Evolutionary conservation across 2,329 filamentous ascomycete genomes (phyloP).

Genomic region (Coniochaeta prunicola): DNA sequence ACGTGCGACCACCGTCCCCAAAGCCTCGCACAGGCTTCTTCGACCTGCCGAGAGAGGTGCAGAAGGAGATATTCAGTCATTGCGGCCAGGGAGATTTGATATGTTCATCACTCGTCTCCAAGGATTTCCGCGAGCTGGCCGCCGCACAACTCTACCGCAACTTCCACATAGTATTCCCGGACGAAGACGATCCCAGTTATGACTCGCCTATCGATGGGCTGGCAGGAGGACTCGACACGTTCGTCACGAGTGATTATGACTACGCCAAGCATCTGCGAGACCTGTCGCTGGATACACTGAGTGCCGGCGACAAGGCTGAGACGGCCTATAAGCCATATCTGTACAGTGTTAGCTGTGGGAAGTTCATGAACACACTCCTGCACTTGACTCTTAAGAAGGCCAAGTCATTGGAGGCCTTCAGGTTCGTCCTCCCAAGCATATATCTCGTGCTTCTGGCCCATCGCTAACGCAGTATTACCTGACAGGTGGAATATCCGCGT

Average conservation of each 20-base stretch:
- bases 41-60: slow-evolving; percentile 38
- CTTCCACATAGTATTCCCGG: slow-evolving; percentile 55
- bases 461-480: slow-evolving; percentile 4
- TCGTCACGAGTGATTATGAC: slow-evolving; percentile 56
- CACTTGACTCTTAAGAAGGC: slow-evolving; percentile 49
- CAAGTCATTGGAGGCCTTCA: slow-evolving; percentile 47
- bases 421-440: slow-evolving; percentile 27
- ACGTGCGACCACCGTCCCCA: not conserved
- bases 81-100: slow-evolving; percentile 46
- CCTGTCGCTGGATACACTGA: slow-evolving; percentile 48
- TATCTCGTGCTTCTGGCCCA: not conserved
- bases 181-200: slow-evolving; percentile 44
- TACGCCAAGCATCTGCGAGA: slow-evolving; percentile 52
- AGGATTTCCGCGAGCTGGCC: slow-evolving; percentile 49
- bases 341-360: slow-evolving; percentile 49
- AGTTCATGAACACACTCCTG: slow-evolving; percentile 56
- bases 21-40: slow-evolving; percentile 24
- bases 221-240: slow-evolving; percentile 51
- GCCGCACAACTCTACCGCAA: slow-evolving; percentile 51
- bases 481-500: slow-evolving; percentile 57
- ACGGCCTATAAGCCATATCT: slow-evolving; percentile 45
- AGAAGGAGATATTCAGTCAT: slow-evolving; percentile 39
- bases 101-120: slow-evolving; percentile 50
- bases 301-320: slow-evolving; percentile 44
- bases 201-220: slow-evolving; percentile 50